Base-by-base conservation (phyloP, 352 stramenopile genomes). In the Phytophthora niederhauseri region DNA sequence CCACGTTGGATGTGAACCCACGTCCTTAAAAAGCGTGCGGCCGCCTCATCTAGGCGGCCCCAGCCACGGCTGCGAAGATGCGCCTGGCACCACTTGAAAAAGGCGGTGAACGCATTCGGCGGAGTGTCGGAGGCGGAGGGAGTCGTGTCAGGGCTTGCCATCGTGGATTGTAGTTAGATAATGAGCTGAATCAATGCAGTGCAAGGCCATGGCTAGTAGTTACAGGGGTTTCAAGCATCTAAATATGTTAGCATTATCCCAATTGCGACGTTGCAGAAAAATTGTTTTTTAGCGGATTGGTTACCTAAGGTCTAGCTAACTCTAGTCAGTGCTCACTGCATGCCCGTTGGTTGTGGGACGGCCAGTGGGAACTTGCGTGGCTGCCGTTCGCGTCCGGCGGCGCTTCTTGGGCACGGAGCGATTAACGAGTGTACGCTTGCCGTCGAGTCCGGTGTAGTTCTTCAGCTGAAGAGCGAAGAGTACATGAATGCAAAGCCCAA, bases 341-440 rank as follows among this genome's bases (percentile, higher is more conserved):
- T 61, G 38, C 7, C 55, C 38, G 22, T 52, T 61, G 2, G 19
- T 36, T 4, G 2, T 20, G 14, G 12, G 55, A 20, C 36, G 36
- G 51, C 36, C 55, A 41, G 22, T 22, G 4, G 20, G 4, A 43
- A 38, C 36, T 38, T 20, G 36, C 11, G 5, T 14, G 15, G 20
- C 19, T 56, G 3, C 6, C 20, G n/a, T 36, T 24, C 12, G 19
- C 20, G 12, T 20, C 9, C 38, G 55, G 1, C 55, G 22, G 12
- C 22, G 34, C 17, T 41, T 61, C 15, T 41, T 49, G 4, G 22
- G 8, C 14, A 51, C 20, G 15, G 36, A 24, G 15, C 55, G 20
- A 15, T 52, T 61, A 22, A 51, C 55, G 22, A 41, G 55, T 8
- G 55, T 51, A 3, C 38, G 34, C 38, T 61, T 61, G 19, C 38